These are phyloP conservation scores for Cyberlindnera misumaiensis DNA, from an alignment of 805 yeast species.

Conservation along the genomic window DNA sequence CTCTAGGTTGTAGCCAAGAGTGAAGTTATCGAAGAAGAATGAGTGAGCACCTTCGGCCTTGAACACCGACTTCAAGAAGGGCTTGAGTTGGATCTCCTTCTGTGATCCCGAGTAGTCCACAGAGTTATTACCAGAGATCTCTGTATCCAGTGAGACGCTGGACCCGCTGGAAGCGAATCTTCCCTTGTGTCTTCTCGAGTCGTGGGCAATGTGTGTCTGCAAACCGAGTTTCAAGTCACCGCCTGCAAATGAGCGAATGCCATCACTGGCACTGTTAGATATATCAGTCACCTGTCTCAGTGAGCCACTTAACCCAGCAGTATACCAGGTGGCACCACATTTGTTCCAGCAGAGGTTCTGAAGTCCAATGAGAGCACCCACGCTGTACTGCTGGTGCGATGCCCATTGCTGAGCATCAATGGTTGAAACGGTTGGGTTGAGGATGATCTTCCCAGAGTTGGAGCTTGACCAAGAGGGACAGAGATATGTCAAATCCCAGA, in stretches of 20 bases:
- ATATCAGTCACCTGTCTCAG: constrained; percentile 52
- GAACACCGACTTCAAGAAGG: constrained; percentile 17
- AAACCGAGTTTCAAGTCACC: constrained; percentile 50
- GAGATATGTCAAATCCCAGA: constrained; percentile 39
- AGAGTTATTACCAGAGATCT: constrained; percentile 29
- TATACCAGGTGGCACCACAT: constrained; percentile 20
- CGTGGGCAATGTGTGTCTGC: constrained; percentile 32
- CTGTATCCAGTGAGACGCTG: constrained; percentile 34
- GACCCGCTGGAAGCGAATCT: constrained; percentile 42
- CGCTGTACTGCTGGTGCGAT: constrained; percentile 43
- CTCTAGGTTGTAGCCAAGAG: constrained; percentile 39
- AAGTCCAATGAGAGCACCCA: constrained; percentile 44
- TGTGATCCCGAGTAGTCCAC: constrained; percentile 21
- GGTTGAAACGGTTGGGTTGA: constrained; percentile 40
- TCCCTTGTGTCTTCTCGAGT: constrained; percentile 36
- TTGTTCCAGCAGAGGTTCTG: constrained; percentile 23
- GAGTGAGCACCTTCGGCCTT: constrained; percentile 29
- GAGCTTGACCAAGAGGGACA: constrained; percentile 35
- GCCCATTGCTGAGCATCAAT: constrained; percentile 42
- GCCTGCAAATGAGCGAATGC: constrained; percentile 48
- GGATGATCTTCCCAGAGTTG: constrained; percentile 40
- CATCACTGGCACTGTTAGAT: constrained; percentile 45
- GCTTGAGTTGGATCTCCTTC: constrained; percentile 25
- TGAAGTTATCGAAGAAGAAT: constrained; percentile 36
- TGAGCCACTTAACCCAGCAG: constrained; percentile 51